Percentiles rank a stretch among this genome's conserved stretches.
phyloP scores from a whole-genome alignment of 768 basidiomycete species.

The Calocybe gangraenosa region DNA sequence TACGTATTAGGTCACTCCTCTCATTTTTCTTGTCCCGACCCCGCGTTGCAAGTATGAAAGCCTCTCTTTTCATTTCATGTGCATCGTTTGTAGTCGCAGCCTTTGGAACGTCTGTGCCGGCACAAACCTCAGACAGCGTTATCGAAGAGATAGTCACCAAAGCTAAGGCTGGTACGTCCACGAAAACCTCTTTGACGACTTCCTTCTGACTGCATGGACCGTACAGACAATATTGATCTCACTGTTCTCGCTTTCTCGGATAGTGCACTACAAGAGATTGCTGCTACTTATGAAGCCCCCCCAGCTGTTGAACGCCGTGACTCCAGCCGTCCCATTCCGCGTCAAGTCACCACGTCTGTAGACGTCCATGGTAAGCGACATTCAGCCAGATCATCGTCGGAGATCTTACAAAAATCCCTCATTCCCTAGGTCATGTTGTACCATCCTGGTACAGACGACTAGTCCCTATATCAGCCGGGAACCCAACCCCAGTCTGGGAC shows the following conservation, averaged over 20 bases:
- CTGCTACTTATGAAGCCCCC: conserved; percentile 12
- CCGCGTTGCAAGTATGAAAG: conserved; percentile 24
- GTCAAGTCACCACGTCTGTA: conserved; percentile 19
- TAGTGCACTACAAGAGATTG: conserved; percentile 22
- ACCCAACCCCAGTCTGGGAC: conserved; percentile 28
- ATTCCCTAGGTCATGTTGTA: conserved; percentile 23
- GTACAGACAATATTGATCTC: conserved; percentile 27
- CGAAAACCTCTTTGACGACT: too few relatives aligned
- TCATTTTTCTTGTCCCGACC: neutral
- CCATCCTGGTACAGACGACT: conserved; percentile 28
- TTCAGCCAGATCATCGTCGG: neutral
- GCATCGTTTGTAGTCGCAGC: conserved; percentile 16
- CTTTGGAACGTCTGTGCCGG: conserved; percentile 11
- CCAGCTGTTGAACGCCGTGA: neutral
- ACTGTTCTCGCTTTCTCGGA: conserved; percentile 21
- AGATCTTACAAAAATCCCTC: neutral
- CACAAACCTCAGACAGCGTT: conserved; percentile 16
- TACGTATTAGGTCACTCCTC: neutral
- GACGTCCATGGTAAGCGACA: conserved; percentile 26
- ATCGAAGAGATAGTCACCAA: conserved; percentile 22
- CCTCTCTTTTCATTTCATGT: conserved; percentile 21
- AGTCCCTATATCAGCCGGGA: conserved; percentile 24
- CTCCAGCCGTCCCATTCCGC: conserved; percentile 11
- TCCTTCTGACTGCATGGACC: neutral
- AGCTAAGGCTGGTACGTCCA: conserved; percentile 24